Base-by-base conservation (phyloP, 257 asterid species). In the Solanum medicagineum region DNA sequence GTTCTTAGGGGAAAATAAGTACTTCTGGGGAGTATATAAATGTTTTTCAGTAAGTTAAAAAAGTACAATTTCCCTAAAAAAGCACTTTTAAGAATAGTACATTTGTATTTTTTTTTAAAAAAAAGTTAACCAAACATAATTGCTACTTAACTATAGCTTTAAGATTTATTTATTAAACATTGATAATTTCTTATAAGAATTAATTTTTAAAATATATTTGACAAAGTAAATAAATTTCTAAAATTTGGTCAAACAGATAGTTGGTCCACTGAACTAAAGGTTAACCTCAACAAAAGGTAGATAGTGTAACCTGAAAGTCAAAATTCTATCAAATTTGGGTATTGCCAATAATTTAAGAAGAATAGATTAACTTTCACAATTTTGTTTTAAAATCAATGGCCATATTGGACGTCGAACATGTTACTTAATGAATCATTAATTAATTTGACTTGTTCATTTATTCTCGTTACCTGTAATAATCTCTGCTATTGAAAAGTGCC, bases 401-500 rank as follows among this genome's bases (percentile, higher is more conserved):
- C 17, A 62, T 22, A 24, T 22, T 26, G 16, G 44, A 65, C 11
- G 1, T 36, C 0, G 9, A 6, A 69, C 47, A 40, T 15, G 5
- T 66, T 66, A 66, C 10, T 5, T 66, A 32, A 7, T 8, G 20
- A 65, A 14, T 8, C 10, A 1, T 29, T 69, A 36, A 17, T 16
- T 69, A 36, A 69, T 69, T 36, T 36, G 24, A 36, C 16, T 20
- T 1, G 8, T 36, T n/a, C 26, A 68, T 69, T 69, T 16, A 15
- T 42, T 20, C 10, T 14, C 1, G 7, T 14, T 47, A 95, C 88
- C 86, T 91, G 87, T 95, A 95, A 86, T 93, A 95, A 2, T 95
- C 97, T 88, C 92, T 89, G 11, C 65, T 82, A 85, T 95, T 94
- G 88, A 95, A 95, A 5, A 93, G 94, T 2, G 89, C 85, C 8